Base-by-base conservation (phyloP, 208 protist species). In the Leishmania gerbilli region DNA sequence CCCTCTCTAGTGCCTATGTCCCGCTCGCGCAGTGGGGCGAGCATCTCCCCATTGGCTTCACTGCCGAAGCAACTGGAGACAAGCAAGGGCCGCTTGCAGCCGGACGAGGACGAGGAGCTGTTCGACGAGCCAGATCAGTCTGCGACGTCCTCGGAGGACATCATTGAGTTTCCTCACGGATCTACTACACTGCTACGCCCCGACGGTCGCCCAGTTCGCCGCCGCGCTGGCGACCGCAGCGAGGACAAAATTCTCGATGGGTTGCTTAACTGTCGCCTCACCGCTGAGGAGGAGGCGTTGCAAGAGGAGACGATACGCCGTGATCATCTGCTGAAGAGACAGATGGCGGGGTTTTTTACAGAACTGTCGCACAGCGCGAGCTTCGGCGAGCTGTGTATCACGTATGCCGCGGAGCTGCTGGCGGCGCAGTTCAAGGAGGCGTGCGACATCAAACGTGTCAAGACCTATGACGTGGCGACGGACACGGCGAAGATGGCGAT, bases 381-480 rank as follows among this genome's bases (percentile, higher is more conserved):
- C 74, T 91, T 97, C 76, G 89, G 77, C 21, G 92, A 95, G 83
- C 84, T 97, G 45, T 89, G 85, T 68, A 86, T 95, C 77, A 87
- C 82, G 24, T 88, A 95, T 71, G 91, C 86, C 0, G 78, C 71
- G 3, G 87, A 91, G 77, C 56, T 91, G 71, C 79, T 96, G 42
- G 65, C 74, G 19, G 62, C 19, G 8, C 76, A 75, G 37, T 81
- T 89, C 53, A 68, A 77, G 53, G 77, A 85, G 65, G 84, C 85
- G 0, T 67, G 67, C 6, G 83, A 94, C 49, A 80, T 97, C 47
- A 79, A 85, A 1, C 71, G 65, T 34, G 79, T 93, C 71, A 82
- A 88, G 31, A 86, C 88, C 27, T 95, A 95, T 80, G 89, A 95
- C 75, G 83, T 60, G 19, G 79, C 72, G 27, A 93, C 87, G 24